A percentile compares a stretch with the other conserved stretches of the same genome.
These are phyloP conservation scores for Boletales sp. DNA, from an alignment of 768 basidiomycete genomes.

Conservation along the genomic window DNA sequence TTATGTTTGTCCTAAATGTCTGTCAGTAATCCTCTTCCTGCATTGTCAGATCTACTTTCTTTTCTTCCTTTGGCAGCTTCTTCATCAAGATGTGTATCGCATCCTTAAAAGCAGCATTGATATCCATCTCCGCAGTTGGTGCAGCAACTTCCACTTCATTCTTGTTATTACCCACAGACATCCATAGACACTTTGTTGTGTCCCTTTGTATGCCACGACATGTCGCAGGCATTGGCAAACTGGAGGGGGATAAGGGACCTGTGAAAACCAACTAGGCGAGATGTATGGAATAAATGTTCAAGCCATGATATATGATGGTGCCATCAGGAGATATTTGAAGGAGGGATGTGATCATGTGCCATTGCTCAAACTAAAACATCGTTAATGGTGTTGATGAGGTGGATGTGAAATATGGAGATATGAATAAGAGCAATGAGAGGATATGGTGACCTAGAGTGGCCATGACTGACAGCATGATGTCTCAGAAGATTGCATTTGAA, in stretches of 20 bases:
- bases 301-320: constrained; percentile 88
- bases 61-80: constrained; percentile 72
- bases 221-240: constrained; percentile 88
- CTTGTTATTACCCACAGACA: constrained; percentile 48
- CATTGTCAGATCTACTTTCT: constrained; percentile 57
- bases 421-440: constrained; percentile 77
- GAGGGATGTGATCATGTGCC: constrained; percentile 98
- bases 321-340: constrained; percentile 88
- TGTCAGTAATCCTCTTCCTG: constrained; percentile 85
- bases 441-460: constrained; percentile 92
- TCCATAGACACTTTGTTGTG: constrained; percentile 85
- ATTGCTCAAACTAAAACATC: constrained; percentile 78
- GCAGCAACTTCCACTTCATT: constrained; percentile 85
- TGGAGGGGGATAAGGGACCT: constrained; percentile 20
- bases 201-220: constrained; percentile 96
- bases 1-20: constrained; percentile 81
- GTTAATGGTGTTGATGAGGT: background rate
- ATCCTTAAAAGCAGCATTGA: constrained; percentile 87
- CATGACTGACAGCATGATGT: constrained; percentile 79
- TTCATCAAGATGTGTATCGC: constrained; percentile 77
- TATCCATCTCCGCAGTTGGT: constrained; percentile 86
- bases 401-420: constrained; percentile 39
- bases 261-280: background rate
- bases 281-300: constrained; percentile 82
- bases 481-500: constrained; percentile 72